These are phyloP conservation scores for Kappamyces sp. DNA, from an alignment of 192 early-diverging fungal species.

Conservation along the genomic window DNA sequence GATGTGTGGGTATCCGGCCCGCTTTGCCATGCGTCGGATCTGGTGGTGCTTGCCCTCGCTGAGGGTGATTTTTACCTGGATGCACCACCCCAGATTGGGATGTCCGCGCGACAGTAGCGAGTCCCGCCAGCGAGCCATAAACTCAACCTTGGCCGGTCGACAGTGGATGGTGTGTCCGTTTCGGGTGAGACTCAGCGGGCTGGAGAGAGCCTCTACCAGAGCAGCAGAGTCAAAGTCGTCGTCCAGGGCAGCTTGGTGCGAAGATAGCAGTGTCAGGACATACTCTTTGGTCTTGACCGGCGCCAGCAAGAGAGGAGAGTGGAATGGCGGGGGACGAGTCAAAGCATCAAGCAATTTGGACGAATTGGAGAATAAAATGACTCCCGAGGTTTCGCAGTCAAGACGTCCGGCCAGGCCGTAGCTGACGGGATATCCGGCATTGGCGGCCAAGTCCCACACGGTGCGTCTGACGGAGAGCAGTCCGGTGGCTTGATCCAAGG, in stretches of 20 bases:
- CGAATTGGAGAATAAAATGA: neutral
- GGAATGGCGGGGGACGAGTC: too few relatives aligned
- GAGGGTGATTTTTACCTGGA: neutral
- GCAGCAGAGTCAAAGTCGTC: neutral
- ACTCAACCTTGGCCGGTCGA: neutral
- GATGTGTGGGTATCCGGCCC: neutral
- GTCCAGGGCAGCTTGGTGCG: neutral
- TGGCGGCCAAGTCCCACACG: neutral
- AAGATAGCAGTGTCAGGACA: neutral
- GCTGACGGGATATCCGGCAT: neutral
- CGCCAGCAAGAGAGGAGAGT: neutral
- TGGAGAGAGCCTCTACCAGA: neutral
- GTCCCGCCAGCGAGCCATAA: neutral
- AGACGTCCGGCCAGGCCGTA: neutral
- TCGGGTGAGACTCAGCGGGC: neutral
- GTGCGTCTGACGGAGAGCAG: too few relatives aligned
- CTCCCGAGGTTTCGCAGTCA: neutral
- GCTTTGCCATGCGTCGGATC: neutral
- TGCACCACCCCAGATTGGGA: neutral
- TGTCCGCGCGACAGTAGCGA: neutral
- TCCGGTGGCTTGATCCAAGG: neutral
- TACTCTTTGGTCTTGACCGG: neutral
- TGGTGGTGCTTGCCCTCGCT: constrained; percentile 3
- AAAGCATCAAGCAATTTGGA: too few relatives aligned
- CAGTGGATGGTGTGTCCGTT: neutral